phyloP scores from a whole-genome alignment of 2,329 filamentous ascomycete genomes.

The Penicillium janthinellum region DNA sequence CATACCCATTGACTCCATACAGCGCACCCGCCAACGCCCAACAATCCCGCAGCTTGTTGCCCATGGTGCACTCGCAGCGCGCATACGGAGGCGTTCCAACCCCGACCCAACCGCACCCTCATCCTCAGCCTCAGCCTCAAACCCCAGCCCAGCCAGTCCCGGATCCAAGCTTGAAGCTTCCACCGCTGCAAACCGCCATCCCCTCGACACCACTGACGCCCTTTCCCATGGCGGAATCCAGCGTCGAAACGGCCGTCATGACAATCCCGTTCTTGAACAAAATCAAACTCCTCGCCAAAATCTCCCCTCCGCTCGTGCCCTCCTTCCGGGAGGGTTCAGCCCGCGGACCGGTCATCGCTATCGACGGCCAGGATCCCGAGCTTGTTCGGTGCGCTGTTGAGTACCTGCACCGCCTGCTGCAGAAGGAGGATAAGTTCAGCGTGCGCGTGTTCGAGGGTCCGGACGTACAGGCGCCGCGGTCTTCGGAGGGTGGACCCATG shows the following conservation, averaged over 20 bases:
- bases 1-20: constrained; percentile 48
- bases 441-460: constrained; percentile 55
- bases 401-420: constrained; percentile 60
- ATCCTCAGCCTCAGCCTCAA: background rate
- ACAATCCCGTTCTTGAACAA: constrained; percentile 74
- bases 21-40: constrained; percentile 45
- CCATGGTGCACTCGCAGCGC: constrained; percentile 60
- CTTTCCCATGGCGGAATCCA: constrained; percentile 42
- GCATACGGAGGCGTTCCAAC: constrained; percentile 34
- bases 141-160: constrained; percentile 47
- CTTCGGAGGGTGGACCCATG: constrained; percentile 34
- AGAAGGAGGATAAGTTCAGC: constrained; percentile 54
- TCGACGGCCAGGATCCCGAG: constrained; percentile 72
- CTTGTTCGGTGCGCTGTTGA: constrained; percentile 67
- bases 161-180: constrained; percentile 55
- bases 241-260: constrained; percentile 71
- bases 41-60: constrained; percentile 37
- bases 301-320: constrained; percentile 67
- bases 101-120: constrained; percentile 37
- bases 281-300: constrained; percentile 72
- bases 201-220: constrained; percentile 32
- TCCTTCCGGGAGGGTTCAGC: constrained; percentile 40
- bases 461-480: constrained; percentile 29
- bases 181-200: constrained; percentile 53
- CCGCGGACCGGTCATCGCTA: constrained; percentile 77